These are phyloP conservation scores for Protoeuglena noctilucae DNA, from an alignment of 139 green algal genomes.

Conservation along the genomic window DNA sequence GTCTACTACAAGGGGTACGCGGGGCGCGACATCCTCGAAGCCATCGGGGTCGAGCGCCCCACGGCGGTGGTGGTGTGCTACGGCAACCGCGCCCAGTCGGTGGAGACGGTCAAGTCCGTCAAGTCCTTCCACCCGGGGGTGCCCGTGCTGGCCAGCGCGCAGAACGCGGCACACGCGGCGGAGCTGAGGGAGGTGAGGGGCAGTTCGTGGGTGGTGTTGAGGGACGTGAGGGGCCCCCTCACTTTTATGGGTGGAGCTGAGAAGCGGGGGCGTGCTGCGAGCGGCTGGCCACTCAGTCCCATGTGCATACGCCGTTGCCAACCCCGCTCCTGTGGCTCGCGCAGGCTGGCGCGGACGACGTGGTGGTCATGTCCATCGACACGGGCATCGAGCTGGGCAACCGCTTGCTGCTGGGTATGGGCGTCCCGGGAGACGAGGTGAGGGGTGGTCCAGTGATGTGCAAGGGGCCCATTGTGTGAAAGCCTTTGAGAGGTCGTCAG, in stretches of 20 bases:
- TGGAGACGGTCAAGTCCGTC: constrained; percentile 8
- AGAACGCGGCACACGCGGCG: constrained; percentile 34
- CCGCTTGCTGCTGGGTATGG: constrained; percentile 30
- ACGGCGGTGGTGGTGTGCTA: constrained; percentile 56
- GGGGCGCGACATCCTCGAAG: constrained; percentile 44
- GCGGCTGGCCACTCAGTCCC: too few species aligned
- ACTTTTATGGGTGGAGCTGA: too few species aligned
- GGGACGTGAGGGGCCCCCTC: too few species aligned
- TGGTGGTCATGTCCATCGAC: constrained; percentile 38
- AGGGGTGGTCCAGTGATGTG: too few species aligned
- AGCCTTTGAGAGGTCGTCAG: too few species aligned
- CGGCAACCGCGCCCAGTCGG: too few species aligned
- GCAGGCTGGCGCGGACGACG: constrained; percentile 41
- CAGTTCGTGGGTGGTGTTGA: too few species aligned
- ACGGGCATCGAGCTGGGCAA: constrained; percentile 43
- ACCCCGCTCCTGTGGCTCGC: background rate
- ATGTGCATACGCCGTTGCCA: background rate
- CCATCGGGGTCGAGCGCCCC: constrained; percentile 51
- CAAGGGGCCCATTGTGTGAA: too few species aligned
- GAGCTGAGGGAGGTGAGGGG: constrained; percentile 56
- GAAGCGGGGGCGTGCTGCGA: too few species aligned
- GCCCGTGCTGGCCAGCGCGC: constrained; percentile 37
- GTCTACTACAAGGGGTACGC: constrained; percentile 55
- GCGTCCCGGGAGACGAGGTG: constrained; percentile 14
- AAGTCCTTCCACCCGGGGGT: constrained; percentile 22